Conservation (phyloP, 768 basidiomycete species). For the Sarcodon aspratus region DNA sequence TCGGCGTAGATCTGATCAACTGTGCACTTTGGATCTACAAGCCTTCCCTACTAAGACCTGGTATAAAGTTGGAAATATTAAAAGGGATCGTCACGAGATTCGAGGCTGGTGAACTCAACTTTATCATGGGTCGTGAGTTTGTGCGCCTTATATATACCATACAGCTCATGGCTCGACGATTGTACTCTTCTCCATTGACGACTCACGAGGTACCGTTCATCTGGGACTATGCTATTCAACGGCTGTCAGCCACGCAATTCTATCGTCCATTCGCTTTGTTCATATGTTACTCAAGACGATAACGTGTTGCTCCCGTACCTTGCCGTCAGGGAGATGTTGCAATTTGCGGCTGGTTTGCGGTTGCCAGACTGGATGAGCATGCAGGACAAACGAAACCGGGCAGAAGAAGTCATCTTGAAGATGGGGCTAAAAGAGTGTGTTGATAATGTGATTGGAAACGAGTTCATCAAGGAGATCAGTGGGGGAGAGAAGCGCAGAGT, state of each 20-base stretch:
- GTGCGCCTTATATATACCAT: too few species aligned
- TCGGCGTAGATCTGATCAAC: not conserved
- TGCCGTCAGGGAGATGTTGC: constrained; percentile 19
- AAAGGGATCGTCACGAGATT: not conserved
- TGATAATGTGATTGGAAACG: constrained; percentile 33
- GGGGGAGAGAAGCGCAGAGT: constrained; percentile 39
- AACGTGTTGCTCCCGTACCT: constrained; percentile 6
- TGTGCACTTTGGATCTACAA: not conserved
- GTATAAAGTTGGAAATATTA: not conserved
- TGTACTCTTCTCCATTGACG: not conserved
- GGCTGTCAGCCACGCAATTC: not conserved
- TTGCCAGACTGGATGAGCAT: constrained; percentile 20
- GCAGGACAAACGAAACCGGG: constrained; percentile 25
- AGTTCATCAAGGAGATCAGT: constrained; percentile 29
- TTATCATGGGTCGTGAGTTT: not conserved
- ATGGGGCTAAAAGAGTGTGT: constrained; percentile 34
- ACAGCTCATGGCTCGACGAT: not conserved
- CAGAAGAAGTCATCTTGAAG: constrained; percentile 33
- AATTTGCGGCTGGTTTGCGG: constrained; percentile 27
- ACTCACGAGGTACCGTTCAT: not conserved
- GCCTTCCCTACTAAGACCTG: not conserved
- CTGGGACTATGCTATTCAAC: constrained; percentile 1
- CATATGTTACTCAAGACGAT: constrained; percentile 2
- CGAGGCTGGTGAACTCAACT: not conserved
- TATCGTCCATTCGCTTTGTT: not conserved